Base-by-base conservation (phyloP, 345 rosid species). In the Ceriops decandra region DNA sequence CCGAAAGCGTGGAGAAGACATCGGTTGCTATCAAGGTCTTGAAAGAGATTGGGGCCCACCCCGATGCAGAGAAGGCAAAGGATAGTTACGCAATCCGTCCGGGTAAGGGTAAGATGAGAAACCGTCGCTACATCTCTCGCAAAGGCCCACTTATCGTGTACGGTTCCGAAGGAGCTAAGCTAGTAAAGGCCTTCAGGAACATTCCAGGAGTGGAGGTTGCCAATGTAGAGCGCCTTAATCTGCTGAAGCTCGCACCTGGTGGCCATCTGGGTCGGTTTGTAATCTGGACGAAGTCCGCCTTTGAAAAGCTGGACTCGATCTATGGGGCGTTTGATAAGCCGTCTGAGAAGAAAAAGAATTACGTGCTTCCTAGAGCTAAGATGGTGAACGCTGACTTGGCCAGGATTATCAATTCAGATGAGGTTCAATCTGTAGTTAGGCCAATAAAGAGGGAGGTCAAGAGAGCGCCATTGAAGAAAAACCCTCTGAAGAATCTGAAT, bases 371-470 rank as follows among this genome's bases (percentile, higher is more conserved):
- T 0, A 87, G 98, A 24, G 21, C 99, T 0, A 95, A 95, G 85
- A 92, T 95, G 97, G 89, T 88, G n/a, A 95, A 95, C 33, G 98
- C 98, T 61, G 99, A 95, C 38, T 70, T 95, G 16, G 86, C 93
- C 16, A 85, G 99, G 84, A 90, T 95, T 60, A 95, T 95, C 65
- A 95, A 95, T 79, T 89, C 96, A 1, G 97, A 95, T 72, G 97
- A 95, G 85, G 89, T 95, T 1, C 99, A 95, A 67, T 88, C 95
- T 4, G 98, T 92, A 2, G 96, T 92, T 63, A 90, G 81, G 59
- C 99, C 99, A 0, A 84, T 90, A 47, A 86, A 91, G 81, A 84
- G 71, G 77, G 91, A 78, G 35, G 77, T 74, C 0, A 90, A 87
- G 87, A 87, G 97, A 61, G 90, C 98, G 22, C 77, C 90, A 3